Percentiles rank a stretch among this genome's conserved stretches.
Conservation (phyloP, 2,329 filamentous ascomycete species). For the Daldinia eschscholtzii region DNA sequence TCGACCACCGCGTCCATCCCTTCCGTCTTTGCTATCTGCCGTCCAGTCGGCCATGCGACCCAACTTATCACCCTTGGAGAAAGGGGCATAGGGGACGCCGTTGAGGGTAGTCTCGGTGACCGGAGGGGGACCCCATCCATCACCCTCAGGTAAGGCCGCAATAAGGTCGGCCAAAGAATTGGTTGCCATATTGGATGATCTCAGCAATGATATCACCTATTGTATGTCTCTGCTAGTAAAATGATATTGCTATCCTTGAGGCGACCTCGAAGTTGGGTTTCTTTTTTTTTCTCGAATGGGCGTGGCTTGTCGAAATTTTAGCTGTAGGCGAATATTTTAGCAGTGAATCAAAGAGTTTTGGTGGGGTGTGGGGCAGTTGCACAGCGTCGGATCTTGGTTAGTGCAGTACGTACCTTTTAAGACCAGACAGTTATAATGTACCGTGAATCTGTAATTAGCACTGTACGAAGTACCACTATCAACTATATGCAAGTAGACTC, state of each 20-base stretch:
- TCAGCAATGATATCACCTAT: slow-evolving; percentile 3
- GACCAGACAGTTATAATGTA: neutral
- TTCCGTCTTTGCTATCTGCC: slow-evolving; percentile 84
- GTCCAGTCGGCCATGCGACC: slow-evolving; percentile 99
- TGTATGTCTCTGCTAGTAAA: neutral
- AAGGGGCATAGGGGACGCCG: slow-evolving; percentile 96
- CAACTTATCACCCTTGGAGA: slow-evolving; percentile 98
- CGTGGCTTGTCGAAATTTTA: slow-evolving; percentile 46
- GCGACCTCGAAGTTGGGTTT: slow-evolving; percentile 10
- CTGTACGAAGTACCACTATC: neutral
- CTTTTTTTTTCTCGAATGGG: slow-evolving; percentile 20
- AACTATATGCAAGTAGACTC: neutral
- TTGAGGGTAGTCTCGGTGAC: slow-evolving; percentile 89
- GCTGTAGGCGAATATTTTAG: slow-evolving; percentile 48
- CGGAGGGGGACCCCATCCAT: slow-evolving; percentile 88
- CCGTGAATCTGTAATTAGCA: neutral
- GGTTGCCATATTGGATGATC: slow-evolving; percentile 44
- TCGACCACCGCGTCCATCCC: slow-evolving; percentile 79
- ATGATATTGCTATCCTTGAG: slow-evolving; percentile 7
- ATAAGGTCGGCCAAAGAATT: slow-evolving; percentile 69
- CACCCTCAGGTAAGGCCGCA: slow-evolving; percentile 77
- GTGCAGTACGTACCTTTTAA: slow-evolving; percentile 32
- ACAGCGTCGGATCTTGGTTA: slow-evolving; percentile 11
- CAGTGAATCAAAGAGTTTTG: slow-evolving; percentile 42
- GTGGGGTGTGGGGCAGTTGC: slow-evolving; percentile 50